Conservation (phyloP, 176 grass and related monocot genomes). For the Oryza coarctata region DNA sequence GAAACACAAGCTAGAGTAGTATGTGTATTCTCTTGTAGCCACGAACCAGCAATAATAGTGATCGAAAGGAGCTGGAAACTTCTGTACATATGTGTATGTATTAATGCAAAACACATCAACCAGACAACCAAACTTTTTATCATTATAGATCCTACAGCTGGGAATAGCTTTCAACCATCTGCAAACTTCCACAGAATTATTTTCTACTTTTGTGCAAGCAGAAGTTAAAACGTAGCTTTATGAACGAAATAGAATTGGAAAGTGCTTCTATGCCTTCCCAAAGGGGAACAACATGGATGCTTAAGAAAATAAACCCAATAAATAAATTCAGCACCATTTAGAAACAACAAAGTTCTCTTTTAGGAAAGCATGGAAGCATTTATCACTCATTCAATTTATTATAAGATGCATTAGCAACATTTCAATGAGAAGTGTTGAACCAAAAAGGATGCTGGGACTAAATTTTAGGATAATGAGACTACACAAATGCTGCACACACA, state of each 20-base stretch:
- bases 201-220: background rate
- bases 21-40: background rate
- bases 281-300: background rate
- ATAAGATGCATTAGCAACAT: background rate
- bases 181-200: background rate
- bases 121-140: background rate
- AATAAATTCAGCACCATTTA: background rate
- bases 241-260: background rate
- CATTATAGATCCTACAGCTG: background rate
- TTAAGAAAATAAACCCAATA: conserved; percentile 13
- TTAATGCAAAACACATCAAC: background rate
- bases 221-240: background rate
- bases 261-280: conserved; percentile 17
- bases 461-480: background rate
- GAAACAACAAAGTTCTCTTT: background rate
- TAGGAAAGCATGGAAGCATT: conserved; percentile 9
- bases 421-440: background rate
- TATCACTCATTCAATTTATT: background rate
- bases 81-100: background rate
- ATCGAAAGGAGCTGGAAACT: background rate
- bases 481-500: background rate
- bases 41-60: background rate
- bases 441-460: background rate
- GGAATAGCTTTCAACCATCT: background rate
- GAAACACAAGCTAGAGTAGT: background rate